Base-by-base conservation (phyloP, 2,329 filamentous ascomycete genomes). In the Pseudocercospora eumusae region DNA sequence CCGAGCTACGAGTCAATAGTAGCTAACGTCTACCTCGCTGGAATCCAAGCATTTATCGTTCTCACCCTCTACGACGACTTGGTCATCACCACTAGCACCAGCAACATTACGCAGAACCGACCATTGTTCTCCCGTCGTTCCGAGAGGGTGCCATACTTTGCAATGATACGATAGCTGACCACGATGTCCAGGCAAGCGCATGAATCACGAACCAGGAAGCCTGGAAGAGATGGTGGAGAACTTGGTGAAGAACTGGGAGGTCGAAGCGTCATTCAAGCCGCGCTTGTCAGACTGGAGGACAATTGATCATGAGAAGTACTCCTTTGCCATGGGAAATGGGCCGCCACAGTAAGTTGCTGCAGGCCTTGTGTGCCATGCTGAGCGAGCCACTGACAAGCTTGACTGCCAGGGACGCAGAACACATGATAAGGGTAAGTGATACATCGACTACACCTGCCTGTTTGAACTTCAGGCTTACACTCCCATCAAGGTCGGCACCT, bases 221-320 rank as follows among this genome's bases (percentile, higher is more conserved):
- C 81, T 89, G 2, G 81, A 84, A 13, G 76, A 81, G 54, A 81
- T 89, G 4, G 86, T 89, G 42, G 83, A 89, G 73, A 89, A 89
- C 70, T 81, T 89, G 1, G 86, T 89, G 71, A 89, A 89, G 77
- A 89, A 89, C 73, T 89, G 87, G 87, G 87, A 89, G 74, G 83
- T 89, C 56, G 87, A 89, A 73, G 87, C 87, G 0, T 88, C 85
- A 0, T 88, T 87, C 82, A 89, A 89, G 76, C 81, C 81, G 7
- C 69, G 79, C 15, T 78, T 88, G 9, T 68, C 76, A 2, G 84
- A 89, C 74, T 89, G 87, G 87, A 82, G 86, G 50, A 89, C 87
- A 1, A 81, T 89, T 67, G 84, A 88, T 72, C 79, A 76, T 3
- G 71, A 77, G 6, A 82, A 81, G 28, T 89, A 89, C 78, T 81